Conservation (phyloP, 345 rosid species). For the Brassica carinata region DNA sequence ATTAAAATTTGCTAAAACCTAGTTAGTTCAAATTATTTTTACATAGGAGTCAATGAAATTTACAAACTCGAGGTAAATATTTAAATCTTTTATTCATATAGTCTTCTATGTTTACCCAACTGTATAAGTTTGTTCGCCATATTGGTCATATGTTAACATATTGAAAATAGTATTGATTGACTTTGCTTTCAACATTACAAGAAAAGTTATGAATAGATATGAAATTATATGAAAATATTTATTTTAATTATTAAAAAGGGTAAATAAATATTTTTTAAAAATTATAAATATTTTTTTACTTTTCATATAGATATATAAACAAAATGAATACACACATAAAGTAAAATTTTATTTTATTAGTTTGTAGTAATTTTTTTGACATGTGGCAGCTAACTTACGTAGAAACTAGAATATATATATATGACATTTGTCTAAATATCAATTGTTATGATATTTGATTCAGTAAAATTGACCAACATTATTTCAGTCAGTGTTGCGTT, state of each 20-base stretch:
- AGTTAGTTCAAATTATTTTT: not conserved
- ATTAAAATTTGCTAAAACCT: too few species aligned
- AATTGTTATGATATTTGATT: not conserved
- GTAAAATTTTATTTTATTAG: not conserved
- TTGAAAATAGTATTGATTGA: not conserved
- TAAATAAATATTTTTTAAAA: too few species aligned
- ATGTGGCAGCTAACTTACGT: not conserved
- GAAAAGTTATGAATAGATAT: not conserved
- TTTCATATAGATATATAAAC: too few species aligned
- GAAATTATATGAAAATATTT: not conserved
- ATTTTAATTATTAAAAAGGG: not conserved
- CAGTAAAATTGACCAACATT: not conserved
- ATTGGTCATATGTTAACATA: not conserved
- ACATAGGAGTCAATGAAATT: not conserved
- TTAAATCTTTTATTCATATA: not conserved
- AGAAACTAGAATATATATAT: not conserved
- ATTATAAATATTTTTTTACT: not conserved
- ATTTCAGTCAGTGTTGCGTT: not conserved
- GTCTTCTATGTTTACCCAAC: not conserved
- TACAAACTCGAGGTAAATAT: not conserved
- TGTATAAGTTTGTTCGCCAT: not conserved
- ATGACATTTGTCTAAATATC: not conserved
- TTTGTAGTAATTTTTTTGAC: not conserved
- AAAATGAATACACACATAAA: not conserved
- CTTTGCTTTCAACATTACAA: not conserved